Evolutionary conservation across 176 grass and related monocot genomes (phyloP), one percentile per base, ranked within the genome.

Genomic region (Eremochloa ophiuroides): DNA sequence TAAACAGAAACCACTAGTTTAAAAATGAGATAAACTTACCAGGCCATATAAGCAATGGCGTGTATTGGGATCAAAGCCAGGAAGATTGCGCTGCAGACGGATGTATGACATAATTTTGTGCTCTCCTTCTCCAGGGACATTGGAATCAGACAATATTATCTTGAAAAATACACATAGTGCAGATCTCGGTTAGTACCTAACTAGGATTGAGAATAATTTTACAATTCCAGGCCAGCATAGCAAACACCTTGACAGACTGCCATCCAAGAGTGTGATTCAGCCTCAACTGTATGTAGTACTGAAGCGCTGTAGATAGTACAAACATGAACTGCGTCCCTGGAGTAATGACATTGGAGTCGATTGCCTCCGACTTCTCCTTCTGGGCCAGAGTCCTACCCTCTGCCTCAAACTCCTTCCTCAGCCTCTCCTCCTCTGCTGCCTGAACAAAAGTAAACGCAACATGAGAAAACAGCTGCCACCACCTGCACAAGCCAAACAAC

Each of bases 41-140:
- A 99, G 79, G 46, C 96, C 96, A 85, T 99, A 99, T 79, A 99
- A 87, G 78, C 84, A 89, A 82, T 99, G 96, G 9, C 87, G 83
- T 55, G 93, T 99, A 76, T 99, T 93, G 15, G 95, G 95, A 48
- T 99, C 87, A 67, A 99, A 99, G 23, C 96, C 96, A 58, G 91
- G 90, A 88, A 99, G 82, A 76, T 90, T 93, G 27, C 93, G 84
- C 76, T 95, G 96, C 64, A 95, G 64, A 5, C 96, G 91, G 43
- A 99, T 95, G 79, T 99, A 99, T 65, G 96, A 95, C 93, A 99
- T 99, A 67, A 99, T 85, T 86, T 99, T 95, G 67, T 99, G 93
- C 69, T 95, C 93, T 29, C 96, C 93, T 85, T 99, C 96, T 51
- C 96, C 93, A 88, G 93, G 96, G 40, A 99, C 96, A 83, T 99